These are phyloP conservation scores for Plantago ovata DNA, from an alignment of 257 asterid species.

Conservation along the genomic window DNA sequence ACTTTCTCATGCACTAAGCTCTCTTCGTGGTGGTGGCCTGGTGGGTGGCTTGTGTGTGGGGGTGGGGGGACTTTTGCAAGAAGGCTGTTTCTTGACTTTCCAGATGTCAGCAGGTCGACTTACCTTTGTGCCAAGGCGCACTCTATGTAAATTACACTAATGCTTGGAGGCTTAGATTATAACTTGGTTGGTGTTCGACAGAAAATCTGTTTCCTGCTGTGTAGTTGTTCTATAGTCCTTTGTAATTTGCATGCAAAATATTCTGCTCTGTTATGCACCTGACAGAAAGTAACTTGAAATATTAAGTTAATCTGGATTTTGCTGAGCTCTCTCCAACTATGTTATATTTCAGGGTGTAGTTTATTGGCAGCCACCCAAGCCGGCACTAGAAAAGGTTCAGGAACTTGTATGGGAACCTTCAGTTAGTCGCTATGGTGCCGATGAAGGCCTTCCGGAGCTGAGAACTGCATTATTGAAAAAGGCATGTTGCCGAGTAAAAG, in stretches of 20 bases:
- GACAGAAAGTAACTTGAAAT: too few species aligned
- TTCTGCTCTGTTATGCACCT: not conserved
- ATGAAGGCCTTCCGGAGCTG: constrained; percentile 96
- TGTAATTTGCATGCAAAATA: not conserved
- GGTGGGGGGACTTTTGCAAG: too few species aligned
- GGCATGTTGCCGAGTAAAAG: constrained; percentile 29
- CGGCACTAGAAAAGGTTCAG: constrained; percentile 75
- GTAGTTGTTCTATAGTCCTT: not conserved
- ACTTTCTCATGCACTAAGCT: not conserved
- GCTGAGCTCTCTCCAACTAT: not conserved
- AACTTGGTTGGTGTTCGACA: not conserved
- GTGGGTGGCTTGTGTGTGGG: too few species aligned
- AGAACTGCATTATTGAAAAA: constrained; percentile 67
- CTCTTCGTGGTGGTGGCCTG: too few species aligned
- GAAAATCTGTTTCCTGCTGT: not conserved
- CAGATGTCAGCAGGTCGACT: too few species aligned
- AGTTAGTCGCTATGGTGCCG: constrained; percentile 85
- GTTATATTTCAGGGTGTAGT: constrained; percentile 71
- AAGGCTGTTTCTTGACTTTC: too few species aligned
- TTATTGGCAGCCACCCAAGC: constrained; percentile 91
- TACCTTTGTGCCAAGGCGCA: too few species aligned
- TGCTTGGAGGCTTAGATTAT: not conserved
- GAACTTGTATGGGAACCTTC: constrained; percentile 80
- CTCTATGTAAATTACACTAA: not conserved
- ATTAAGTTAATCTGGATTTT: not conserved